Percentiles rank a stretch among this genome's conserved stretches.
Evolutionary conservation across 371 early-diverging fungal genomes (phyloP).

Genomic region (Zopfochytrium polystomum): DNA sequence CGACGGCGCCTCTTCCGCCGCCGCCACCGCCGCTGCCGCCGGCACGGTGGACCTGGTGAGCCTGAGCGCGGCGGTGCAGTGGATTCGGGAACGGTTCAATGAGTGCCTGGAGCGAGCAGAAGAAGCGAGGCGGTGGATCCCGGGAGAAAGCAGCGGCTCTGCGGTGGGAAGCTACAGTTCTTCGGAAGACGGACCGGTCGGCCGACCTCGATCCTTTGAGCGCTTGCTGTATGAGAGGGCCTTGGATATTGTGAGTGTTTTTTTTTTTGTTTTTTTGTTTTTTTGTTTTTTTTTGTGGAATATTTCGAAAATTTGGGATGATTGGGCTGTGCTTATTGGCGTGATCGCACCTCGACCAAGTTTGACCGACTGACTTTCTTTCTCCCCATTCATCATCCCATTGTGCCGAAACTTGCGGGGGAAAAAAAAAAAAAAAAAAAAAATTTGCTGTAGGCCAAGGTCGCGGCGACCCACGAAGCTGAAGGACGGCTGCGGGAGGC

Average conservation of each 20-base stretch:
- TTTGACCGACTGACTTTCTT: too few relatives aligned
- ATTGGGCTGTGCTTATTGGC: background rate
- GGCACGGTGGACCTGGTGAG: constrained; percentile 31
- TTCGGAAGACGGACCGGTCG: constrained; percentile 4
- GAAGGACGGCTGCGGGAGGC: constrained; percentile 4
- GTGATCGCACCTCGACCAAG: background rate
- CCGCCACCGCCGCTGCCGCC: constrained; percentile 16
- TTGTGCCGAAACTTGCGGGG: too few relatives aligned
- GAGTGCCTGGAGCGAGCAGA: constrained; percentile 81
- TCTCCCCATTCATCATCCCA: too few relatives aligned
- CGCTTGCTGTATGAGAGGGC: constrained; percentile 35
- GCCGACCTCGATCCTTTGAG: constrained; percentile 28
- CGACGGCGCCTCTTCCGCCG: background rate
- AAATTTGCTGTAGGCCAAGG: constrained; percentile 9
- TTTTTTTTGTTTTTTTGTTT: background rate
- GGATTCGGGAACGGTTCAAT: constrained; percentile 85
- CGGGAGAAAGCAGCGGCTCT: constrained; percentile 4
- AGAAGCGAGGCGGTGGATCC: constrained; percentile 18
- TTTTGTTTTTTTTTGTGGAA: constrained; percentile 4
- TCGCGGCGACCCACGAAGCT: constrained; percentile 19
- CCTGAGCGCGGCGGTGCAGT: constrained; percentile 63
- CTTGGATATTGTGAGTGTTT: constrained; percentile 34
- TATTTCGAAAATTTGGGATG: background rate
- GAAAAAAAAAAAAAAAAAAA: background rate
- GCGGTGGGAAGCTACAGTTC: background rate